phyloP scores from a whole-genome alignment of 208 protist genomes.

The Tritrichomonas musculus region DNA sequence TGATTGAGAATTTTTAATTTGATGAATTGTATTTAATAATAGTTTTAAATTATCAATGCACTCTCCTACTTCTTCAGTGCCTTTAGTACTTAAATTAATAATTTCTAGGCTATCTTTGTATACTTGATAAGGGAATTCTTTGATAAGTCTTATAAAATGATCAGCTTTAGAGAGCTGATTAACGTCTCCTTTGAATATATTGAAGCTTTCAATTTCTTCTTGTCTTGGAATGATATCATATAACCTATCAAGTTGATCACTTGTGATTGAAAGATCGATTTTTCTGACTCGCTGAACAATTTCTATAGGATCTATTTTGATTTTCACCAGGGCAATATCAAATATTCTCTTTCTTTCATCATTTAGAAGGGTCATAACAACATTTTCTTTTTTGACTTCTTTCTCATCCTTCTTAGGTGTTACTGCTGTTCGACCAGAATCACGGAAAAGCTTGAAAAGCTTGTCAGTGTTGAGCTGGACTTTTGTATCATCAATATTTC shows the following conservation, averaged over 20 bases:
- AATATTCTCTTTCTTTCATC: background rate
- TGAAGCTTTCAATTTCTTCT: background rate
- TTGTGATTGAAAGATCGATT: background rate
- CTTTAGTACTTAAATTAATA: background rate
- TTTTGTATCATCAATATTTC: background rate
- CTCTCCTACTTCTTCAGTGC: background rate
- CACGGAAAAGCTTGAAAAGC: background rate
- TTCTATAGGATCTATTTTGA: background rate
- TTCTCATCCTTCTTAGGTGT: background rate
- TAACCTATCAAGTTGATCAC: background rate
- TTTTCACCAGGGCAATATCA: background rate
- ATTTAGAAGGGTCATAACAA: no score
- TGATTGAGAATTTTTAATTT: background rate
- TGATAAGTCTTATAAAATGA: background rate
- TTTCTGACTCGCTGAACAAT: background rate
- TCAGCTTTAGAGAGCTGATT: background rate
- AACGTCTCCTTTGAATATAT: background rate
- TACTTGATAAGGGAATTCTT: no score
- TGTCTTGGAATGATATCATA: background rate
- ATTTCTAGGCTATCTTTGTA: no score
- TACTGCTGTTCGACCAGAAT: background rate
- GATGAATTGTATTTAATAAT: background rate
- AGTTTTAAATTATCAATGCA: background rate
- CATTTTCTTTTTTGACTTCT: no score
- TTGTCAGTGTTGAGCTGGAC: background rate